These are phyloP conservation scores for Pythium volutum DNA, from an alignment of 352 stramenopile species.

Conservation along the genomic window DNA sequence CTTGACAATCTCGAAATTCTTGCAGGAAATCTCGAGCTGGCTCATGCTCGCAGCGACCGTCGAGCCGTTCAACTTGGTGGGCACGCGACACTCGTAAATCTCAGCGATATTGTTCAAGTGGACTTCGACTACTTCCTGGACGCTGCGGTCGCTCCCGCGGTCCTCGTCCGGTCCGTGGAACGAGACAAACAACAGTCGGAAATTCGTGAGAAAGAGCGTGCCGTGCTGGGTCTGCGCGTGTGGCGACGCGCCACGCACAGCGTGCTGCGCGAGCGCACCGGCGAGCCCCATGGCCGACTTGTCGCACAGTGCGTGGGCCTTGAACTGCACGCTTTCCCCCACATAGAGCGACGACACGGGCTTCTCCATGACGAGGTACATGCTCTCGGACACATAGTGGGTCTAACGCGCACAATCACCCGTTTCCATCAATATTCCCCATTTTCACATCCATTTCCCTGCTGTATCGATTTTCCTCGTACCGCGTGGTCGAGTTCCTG, in stretches of 20 bases:
- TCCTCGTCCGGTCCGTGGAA: slow-evolving; percentile 45
- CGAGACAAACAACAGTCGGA: slow-evolving; percentile 66
- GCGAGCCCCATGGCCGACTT: slow-evolving; percentile 43
- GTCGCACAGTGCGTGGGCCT: slow-evolving; percentile 69
- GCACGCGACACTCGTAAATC: slow-evolving; percentile 52
- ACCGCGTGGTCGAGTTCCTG: slow-evolving; percentile 79
- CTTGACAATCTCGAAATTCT: slow-evolving; percentile 83
- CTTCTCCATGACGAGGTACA: slow-evolving; percentile 78
- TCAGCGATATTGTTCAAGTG: slow-evolving; percentile 77
- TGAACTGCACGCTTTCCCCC: slow-evolving; percentile 68
- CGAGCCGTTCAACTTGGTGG: slow-evolving; percentile 28
- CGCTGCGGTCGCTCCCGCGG: not conserved
- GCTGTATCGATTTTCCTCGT: slow-evolving; percentile 1
- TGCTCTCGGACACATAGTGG: slow-evolving; percentile 73
- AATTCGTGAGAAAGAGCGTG: slow-evolving; percentile 74
- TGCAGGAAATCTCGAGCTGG: slow-evolving; percentile 81
- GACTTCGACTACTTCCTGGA: slow-evolving; percentile 57
- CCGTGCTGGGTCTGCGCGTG: slow-evolving; percentile 38
- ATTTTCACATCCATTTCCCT: not conserved
- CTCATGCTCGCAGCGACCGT: slow-evolving; percentile 32
- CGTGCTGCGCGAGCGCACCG: slow-evolving; percentile 15
- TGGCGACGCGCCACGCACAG: slow-evolving; percentile 7
- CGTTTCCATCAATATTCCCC: slow-evolving; percentile 13
- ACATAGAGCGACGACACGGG: slow-evolving; percentile 48
- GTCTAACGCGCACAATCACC: slow-evolving; percentile 34